Evolutionary conservation across 768 basidiomycete species (phyloP).

Genomic region (Sporobolomyces pararoseus): DNA sequence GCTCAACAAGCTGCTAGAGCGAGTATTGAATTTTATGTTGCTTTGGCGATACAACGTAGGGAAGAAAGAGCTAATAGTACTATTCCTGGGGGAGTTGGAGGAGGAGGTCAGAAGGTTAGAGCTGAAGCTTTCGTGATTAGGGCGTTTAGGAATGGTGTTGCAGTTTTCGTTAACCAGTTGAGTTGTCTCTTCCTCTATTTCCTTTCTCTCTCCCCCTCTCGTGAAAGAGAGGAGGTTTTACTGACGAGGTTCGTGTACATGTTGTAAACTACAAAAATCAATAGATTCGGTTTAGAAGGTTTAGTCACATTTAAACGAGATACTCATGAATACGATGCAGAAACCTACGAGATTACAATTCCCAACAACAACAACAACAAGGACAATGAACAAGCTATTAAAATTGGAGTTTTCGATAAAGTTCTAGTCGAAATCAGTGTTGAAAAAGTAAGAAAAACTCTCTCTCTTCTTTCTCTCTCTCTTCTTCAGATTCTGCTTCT

Average conservation of each 20-base stretch:
- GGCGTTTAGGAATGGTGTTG: slow-evolving; percentile 87
- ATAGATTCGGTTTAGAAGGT: slow-evolving; percentile 86
- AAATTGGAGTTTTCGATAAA: slow-evolving; percentile 87
- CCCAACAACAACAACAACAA: slow-evolving; percentile 52
- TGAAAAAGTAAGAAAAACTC: slow-evolving; percentile 75
- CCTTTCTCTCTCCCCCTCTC: background rate
- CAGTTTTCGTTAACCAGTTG: slow-evolving; percentile 92
- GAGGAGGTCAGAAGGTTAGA: slow-evolving; percentile 52
- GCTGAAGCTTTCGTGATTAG: slow-evolving; percentile 92
- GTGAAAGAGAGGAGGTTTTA: background rate
- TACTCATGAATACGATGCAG: slow-evolving; percentile 82
- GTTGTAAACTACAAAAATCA: too few species aligned
- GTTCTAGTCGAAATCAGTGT: slow-evolving; percentile 84
- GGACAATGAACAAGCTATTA: too few species aligned
- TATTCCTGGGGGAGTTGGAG: too few species aligned
- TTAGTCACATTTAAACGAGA: slow-evolving; percentile 89
- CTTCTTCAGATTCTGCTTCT: too few species aligned
- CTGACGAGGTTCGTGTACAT: background rate
- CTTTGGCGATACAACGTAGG: slow-evolving; percentile 65
- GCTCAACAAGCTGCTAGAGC: slow-evolving; percentile 97
- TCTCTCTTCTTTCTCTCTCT: too few species aligned
- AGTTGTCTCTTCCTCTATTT: background rate
- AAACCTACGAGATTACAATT: slow-evolving; percentile 77
- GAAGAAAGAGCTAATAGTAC: slow-evolving; percentile 37
- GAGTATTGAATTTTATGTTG: slow-evolving; percentile 96